Evolutionary conservation across 2,329 filamentous ascomycete genomes (phyloP).

Genomic region (Aspergillus pseudoterreus): DNA sequence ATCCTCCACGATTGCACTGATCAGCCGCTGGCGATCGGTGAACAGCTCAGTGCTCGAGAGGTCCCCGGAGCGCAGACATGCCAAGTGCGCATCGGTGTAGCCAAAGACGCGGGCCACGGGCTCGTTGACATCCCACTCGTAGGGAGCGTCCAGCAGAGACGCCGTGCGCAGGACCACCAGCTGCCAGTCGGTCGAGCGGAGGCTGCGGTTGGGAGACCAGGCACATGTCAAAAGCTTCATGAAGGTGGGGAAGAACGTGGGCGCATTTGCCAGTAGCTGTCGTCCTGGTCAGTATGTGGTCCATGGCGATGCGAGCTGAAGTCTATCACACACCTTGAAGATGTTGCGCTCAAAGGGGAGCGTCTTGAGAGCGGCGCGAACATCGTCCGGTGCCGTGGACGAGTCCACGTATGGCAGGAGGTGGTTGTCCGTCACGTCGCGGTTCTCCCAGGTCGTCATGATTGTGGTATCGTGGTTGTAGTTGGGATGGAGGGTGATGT

Average conservation of each 20-base stretch:
- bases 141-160: neutral
- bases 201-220: neutral
- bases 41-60: neutral
- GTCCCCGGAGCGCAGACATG: slow-evolving; percentile 1
- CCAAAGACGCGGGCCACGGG: slow-evolving; percentile 2
- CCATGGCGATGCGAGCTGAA: neutral
- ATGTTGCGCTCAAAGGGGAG: slow-evolving; percentile 1
- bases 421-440: neutral
- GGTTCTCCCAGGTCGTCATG: neutral
- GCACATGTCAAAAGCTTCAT: neutral
- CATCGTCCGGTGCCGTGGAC: neutral
- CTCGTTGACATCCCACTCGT: neutral
- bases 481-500: neutral
- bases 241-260: slow-evolving; percentile 1
- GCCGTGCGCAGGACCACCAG: neutral
- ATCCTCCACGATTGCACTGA: neutral
- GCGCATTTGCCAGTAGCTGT: slow-evolving; percentile 1
- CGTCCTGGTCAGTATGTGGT: neutral
- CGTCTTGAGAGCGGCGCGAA: neutral
- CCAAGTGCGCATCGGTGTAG: neutral
- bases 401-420: neutral
- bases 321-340: neutral
- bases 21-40: slow-evolving; percentile 1
- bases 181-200: neutral
- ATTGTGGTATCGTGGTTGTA: neutral